Conservation (phyloP, 768 basidiomycete species). For the Fibroporia radiculosa region DNA sequence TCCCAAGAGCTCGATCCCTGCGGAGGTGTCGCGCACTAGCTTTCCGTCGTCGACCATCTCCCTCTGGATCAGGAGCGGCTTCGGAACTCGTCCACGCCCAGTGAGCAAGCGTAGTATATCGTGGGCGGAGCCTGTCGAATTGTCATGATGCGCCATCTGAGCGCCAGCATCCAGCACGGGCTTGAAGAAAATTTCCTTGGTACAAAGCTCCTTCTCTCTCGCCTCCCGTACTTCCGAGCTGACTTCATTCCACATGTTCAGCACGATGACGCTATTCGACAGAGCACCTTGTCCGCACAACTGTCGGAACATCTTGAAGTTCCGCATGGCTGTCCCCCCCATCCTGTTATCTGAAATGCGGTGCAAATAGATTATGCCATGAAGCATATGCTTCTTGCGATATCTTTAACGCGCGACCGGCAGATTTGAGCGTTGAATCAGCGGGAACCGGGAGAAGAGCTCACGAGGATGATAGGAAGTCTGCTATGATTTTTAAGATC, state of each 20-base stretch:
- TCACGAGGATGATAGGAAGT: constrained; percentile 12
- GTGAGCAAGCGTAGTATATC: not conserved
- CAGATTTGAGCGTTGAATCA: too few species aligned
- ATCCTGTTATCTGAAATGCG: constrained; percentile 21
- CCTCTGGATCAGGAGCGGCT: constrained; percentile 12
- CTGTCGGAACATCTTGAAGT: constrained; percentile 11
- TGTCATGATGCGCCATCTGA: not conserved
- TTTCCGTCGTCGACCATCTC: constrained; percentile 16
- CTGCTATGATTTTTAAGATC: constrained; percentile 10
- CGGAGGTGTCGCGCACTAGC: constrained; percentile 10
- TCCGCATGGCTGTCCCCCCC: constrained; percentile 9
- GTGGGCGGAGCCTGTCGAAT: not conserved
- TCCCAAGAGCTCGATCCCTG: constrained; percentile 7
- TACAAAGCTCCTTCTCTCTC: constrained; percentile 9
- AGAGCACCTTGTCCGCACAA: constrained; percentile 13
- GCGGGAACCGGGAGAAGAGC: too few species aligned
- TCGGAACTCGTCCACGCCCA: constrained; percentile 15
- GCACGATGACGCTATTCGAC: constrained; percentile 10
- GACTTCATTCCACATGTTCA: constrained; percentile 16
- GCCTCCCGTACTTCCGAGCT: not conserved
- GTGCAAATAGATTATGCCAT: constrained; percentile 23
- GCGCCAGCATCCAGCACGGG: constrained; percentile 9
- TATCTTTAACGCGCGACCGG: constrained; percentile 11
- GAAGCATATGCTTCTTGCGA: constrained; percentile 10
- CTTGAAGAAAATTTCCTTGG: constrained; percentile 12